Evolutionary conservation across 75 land plant species (phyloP).

Genomic region (Chamaecyparis obtusa): DNA sequence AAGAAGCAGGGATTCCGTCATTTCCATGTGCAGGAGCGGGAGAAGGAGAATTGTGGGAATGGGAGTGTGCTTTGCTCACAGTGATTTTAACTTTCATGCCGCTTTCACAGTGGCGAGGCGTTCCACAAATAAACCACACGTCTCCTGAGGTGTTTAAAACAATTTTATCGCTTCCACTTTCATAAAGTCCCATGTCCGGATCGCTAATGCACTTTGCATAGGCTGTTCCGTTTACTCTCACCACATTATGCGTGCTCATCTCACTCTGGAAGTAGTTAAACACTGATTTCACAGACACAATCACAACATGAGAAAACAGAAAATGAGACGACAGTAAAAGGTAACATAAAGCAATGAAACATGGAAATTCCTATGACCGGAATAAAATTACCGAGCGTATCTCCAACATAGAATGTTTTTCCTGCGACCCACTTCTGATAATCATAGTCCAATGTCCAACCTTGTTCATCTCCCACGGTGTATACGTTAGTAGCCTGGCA

Average conservation of each 20-base stretch:
- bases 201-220: slow-evolving; percentile 4
- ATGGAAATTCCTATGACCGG: background rate
- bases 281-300: background rate
- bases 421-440: slow-evolving; percentile 12
- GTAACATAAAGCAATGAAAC: too few species aligned
- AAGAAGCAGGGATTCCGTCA: too few species aligned
- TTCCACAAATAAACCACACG: slow-evolving; percentile 13
- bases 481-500: background rate
- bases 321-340: too few species aligned
- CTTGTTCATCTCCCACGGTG: slow-evolving; percentile 4
- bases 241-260: slow-evolving; percentile 1
- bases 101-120: slow-evolving; percentile 5
- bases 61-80: too few species aligned
- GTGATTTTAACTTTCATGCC: slow-evolving; percentile 15
- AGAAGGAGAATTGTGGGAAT: too few species aligned
- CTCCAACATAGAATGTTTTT: slow-evolving; percentile 5
- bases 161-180: slow-evolving; percentile 9
- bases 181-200: background rate
- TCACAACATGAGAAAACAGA: background rate
- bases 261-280: background rate
- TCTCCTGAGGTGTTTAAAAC: background rate
- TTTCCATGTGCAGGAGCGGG: background rate
- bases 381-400: slow-evolving; percentile 10
- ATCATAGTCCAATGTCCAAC: background rate
- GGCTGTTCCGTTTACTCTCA: slow-evolving; percentile 15